These are phyloP conservation scores for Hymenoscyphus scutula DNA, from an alignment of 2,329 filamentous ascomycete genomes.

Conservation along the genomic window DNA sequence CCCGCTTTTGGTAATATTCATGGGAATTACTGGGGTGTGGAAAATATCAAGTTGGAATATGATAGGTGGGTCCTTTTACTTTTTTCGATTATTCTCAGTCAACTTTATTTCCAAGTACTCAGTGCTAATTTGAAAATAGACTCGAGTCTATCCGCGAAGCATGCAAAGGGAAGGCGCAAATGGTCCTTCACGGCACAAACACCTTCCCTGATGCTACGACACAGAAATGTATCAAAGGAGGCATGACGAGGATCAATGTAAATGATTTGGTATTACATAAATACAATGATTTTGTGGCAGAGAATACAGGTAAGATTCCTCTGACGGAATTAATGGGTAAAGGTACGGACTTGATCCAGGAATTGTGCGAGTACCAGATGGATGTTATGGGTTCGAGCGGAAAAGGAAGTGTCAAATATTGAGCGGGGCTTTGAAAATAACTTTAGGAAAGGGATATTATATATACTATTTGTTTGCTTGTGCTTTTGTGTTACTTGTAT, in stretches of 20 bases:
- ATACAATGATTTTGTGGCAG: constrained; percentile 44
- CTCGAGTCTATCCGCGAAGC: constrained; percentile 41
- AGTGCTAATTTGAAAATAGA: constrained; percentile 19
- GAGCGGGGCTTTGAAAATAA: too few species aligned
- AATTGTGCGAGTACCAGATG: constrained; percentile 32
- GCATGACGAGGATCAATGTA: constrained; percentile 57
- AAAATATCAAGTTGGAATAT: constrained; percentile 44
- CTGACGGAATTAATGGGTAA: constrained; percentile 43
- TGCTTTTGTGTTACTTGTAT: too few species aligned
- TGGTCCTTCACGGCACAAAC: constrained; percentile 58
- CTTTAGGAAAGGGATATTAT: too few species aligned
- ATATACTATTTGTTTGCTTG: too few species aligned
- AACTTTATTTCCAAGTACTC: too few species aligned
- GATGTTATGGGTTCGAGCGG: constrained; percentile 31
- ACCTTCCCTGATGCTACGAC: constrained; percentile 51
- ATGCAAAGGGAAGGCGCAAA: constrained; percentile 41
- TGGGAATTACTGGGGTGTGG: constrained; percentile 51
- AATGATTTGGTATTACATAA: constrained; percentile 55
- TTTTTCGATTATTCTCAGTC: background rate
- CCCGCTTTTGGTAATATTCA: constrained; percentile 69
- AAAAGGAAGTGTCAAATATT: constrained; percentile 20
- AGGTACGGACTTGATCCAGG: constrained; percentile 41
- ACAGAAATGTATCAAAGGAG: constrained; percentile 49
- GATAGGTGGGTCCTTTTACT: constrained; percentile 40
- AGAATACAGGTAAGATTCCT: constrained; percentile 38